A percentile compares a stretch with the other conserved stretches of the same genome.
Evolutionary conservation across 2,329 filamentous ascomycete species (phyloP).

Genomic region (Acarospora socialis): DNA sequence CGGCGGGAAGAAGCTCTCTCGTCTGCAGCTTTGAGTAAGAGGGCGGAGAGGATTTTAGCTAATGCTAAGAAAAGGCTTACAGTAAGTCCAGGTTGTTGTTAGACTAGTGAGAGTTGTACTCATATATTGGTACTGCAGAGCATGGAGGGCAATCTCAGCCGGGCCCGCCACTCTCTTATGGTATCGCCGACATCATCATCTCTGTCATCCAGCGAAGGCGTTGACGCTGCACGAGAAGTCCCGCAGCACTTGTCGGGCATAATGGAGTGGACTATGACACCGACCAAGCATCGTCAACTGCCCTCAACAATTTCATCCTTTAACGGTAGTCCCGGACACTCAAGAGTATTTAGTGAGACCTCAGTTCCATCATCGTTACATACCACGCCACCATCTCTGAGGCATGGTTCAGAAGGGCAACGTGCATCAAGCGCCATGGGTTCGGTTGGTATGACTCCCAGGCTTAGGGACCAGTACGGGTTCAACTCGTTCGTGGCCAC

Average conservation of each 20-base stretch:
- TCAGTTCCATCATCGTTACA: constrained; percentile 32
- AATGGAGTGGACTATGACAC: not conserved
- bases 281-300: constrained; percentile 12
- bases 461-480: constrained; percentile 20
- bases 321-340: constrained; percentile 34
- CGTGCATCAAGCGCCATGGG: constrained; percentile 49
- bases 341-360: constrained; percentile 48
- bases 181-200: constrained; percentile 36
- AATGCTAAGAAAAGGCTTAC: constrained; percentile 84
- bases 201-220: constrained; percentile 29
- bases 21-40: constrained; percentile 60
- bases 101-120: not conserved
- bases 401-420: constrained; percentile 32
- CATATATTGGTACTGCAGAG: constrained; percentile 40
- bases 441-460: constrained; percentile 18
- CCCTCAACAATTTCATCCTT: constrained; percentile 3
- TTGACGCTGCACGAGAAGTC: constrained; percentile 21
- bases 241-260: constrained; percentile 7
- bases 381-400: constrained; percentile 17
- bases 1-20: constrained; percentile 50
- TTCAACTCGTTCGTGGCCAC: constrained; percentile 20
- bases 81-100: constrained; percentile 37
- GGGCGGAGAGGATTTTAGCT: constrained; percentile 79
- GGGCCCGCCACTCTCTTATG: constrained; percentile 56
- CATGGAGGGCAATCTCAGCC: constrained; percentile 82